Evolutionary conservation across 1,284 basidiomycete species (phyloP).

Genomic region (Athelia sp.): DNA sequence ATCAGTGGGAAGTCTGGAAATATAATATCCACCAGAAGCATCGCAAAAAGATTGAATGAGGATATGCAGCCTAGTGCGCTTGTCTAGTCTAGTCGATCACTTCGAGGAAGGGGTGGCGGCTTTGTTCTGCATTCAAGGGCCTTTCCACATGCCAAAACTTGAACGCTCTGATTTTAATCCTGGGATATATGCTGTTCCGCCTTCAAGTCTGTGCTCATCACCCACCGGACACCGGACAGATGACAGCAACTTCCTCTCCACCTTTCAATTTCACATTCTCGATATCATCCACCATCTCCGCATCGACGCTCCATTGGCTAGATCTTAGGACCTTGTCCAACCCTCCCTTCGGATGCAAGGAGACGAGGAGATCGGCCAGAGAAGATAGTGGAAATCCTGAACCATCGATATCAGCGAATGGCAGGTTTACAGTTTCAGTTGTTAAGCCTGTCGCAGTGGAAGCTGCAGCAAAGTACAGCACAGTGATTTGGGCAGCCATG

Average conservation of each 20-base stretch:
- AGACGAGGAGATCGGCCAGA: constrained; percentile 44
- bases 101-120: no score
- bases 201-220: constrained; percentile 22
- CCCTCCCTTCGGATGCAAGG: constrained; percentile 44
- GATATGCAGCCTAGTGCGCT: no score
- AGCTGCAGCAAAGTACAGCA: constrained; percentile 79
- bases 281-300: constrained; percentile 71
- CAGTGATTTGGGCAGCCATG: constrained; percentile 36
- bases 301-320: constrained; percentile 75
- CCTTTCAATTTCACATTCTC: constrained; percentile 47
- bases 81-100: no score
- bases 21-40: no score
- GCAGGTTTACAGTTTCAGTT: constrained; percentile 43
- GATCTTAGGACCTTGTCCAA: constrained; percentile 48
- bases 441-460: constrained; percentile 60
- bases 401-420: constrained; percentile 23
- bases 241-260: constrained; percentile 76
- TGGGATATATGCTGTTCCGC: not conserved
- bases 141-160: no score
- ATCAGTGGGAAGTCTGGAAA: no score
- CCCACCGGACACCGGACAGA: constrained; percentile 80
- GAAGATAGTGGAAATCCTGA: constrained; percentile 40
- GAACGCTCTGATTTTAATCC: not conserved
- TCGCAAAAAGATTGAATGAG: no score
- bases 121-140: no score